A percentile compares a stretch with the other conserved stretches of the same genome.
Conservation (phyloP, 768 basidiomycete genomes). For the Hygrophorus pudorinus region DNA sequence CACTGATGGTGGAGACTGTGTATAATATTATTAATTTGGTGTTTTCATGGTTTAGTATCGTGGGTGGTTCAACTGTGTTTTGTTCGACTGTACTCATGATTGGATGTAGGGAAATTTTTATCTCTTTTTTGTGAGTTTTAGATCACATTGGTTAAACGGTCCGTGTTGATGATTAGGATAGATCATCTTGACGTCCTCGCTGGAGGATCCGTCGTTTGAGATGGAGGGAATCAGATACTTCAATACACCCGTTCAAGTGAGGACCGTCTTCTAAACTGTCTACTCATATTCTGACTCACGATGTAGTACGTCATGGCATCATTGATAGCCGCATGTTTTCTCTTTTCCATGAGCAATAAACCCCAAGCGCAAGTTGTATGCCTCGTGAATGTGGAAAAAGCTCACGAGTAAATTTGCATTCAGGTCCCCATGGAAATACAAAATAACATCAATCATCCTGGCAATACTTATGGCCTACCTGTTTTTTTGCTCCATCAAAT, state of each 20-base stretch:
- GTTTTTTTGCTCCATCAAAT: constrained; percentile 72
- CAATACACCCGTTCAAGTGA: constrained; percentile 68
- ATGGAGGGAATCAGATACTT: constrained; percentile 58
- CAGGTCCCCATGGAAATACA: constrained; percentile 83
- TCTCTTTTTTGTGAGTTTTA: constrained; percentile 71
- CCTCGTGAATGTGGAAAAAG: neutral
- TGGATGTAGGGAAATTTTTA: constrained; percentile 79
- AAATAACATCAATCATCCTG: constrained; percentile 61
- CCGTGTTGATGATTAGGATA: constrained; percentile 16
- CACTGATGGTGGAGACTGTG: constrained; percentile 69
- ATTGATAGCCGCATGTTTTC: constrained; percentile 79
- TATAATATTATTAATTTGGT: constrained; percentile 84
- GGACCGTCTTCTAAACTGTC: neutral
- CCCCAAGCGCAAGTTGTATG: constrained; percentile 55
- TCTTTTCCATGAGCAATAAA: constrained; percentile 94
- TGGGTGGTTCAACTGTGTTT: constrained; percentile 26
- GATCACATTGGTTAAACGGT: neutral
- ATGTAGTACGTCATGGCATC: constrained; percentile 73
- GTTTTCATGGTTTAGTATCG: constrained; percentile 91
- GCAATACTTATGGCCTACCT: constrained; percentile 78
- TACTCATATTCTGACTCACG: neutral
- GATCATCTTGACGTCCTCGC: constrained; percentile 81
- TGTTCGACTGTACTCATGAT: neutral
- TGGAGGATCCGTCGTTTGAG: constrained; percentile 66
- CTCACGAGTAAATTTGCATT: neutral